Evolutionary conservation across 805 yeast genomes (phyloP).

Genomic region (Ogataea henricii): DNA sequence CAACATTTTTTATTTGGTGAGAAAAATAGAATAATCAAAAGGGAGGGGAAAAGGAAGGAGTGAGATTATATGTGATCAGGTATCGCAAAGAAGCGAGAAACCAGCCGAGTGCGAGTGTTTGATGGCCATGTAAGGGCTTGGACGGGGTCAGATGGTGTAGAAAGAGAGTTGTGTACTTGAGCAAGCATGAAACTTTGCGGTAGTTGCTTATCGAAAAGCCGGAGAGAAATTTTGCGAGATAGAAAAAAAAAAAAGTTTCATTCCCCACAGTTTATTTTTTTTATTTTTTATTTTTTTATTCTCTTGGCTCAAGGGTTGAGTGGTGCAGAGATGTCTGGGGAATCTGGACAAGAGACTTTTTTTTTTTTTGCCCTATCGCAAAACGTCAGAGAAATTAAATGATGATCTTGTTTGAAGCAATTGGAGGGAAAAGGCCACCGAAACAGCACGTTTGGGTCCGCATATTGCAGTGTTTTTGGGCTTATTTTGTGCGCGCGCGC

Average conservation of each 20-base stretch:
- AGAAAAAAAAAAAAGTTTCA: not conserved
- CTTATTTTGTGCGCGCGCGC: too few species aligned
- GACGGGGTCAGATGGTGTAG: too few species aligned
- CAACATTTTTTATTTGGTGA: too few species aligned
- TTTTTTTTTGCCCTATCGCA: not conserved
- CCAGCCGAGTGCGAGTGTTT: too few species aligned
- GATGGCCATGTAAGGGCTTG: too few species aligned
- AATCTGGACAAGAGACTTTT: not conserved
- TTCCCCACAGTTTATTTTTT: too few species aligned
- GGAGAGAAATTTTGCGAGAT: not conserved
- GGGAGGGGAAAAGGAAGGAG: too few species aligned
- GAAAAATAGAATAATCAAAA: too few species aligned
- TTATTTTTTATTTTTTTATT: not conserved
- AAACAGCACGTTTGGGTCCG: not conserved
- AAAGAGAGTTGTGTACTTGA: too few species aligned
- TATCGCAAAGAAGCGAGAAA: too few species aligned
- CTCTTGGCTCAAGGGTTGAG: not conserved
- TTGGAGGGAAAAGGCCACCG: not conserved
- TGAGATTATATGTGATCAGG: too few species aligned
- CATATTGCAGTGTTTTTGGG: not conserved
- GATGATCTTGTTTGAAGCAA: not conserved
- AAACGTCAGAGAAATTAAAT: not conserved
- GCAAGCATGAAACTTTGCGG: too few species aligned
- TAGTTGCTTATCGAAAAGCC: not conserved
- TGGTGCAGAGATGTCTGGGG: not conserved